Evolutionary conservation across 768 basidiomycete genomes (phyloP).

Genomic region (Phylloporus sp.): DNA sequence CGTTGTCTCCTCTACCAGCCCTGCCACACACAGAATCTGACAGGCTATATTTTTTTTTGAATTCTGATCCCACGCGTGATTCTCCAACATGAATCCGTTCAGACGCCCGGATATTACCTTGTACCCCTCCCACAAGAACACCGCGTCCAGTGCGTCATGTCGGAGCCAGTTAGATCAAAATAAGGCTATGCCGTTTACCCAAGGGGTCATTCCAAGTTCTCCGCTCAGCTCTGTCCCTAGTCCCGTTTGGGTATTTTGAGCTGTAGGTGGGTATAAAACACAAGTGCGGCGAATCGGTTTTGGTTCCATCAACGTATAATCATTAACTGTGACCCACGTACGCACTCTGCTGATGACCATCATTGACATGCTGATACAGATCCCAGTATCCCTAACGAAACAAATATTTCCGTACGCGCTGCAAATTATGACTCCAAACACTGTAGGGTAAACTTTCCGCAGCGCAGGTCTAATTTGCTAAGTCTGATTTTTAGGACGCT

Average conservation of each 20-base stretch:
- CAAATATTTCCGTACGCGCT: neutral
- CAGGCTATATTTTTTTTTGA: neutral
- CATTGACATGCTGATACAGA: neutral
- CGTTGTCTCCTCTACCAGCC: neutral
- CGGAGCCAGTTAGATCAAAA: neutral
- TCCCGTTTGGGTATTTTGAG: neutral
- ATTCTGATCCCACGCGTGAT: neutral
- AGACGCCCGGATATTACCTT: neutral
- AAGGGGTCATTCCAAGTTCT: neutral
- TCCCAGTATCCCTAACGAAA: neutral
- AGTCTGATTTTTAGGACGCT: slow-evolving; percentile 5
- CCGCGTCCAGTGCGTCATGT: neutral
- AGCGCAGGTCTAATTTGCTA: neutral
- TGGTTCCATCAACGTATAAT: neutral
- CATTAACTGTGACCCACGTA: neutral
- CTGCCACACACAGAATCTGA: neutral
- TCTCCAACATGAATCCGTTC: no score
- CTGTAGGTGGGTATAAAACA: slow-evolving; percentile 4
- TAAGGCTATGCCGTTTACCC: neutral
- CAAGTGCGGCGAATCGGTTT: neutral
- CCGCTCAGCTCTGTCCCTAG: no score
- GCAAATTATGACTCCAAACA: slow-evolving; percentile 1
- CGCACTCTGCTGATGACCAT: neutral
- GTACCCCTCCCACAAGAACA: neutral
- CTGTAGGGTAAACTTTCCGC: neutral